These are phyloP conservation scores for Eimeria necatrix DNA, from an alignment of 169 alveolate species.

Conservation along the genomic window DNA sequence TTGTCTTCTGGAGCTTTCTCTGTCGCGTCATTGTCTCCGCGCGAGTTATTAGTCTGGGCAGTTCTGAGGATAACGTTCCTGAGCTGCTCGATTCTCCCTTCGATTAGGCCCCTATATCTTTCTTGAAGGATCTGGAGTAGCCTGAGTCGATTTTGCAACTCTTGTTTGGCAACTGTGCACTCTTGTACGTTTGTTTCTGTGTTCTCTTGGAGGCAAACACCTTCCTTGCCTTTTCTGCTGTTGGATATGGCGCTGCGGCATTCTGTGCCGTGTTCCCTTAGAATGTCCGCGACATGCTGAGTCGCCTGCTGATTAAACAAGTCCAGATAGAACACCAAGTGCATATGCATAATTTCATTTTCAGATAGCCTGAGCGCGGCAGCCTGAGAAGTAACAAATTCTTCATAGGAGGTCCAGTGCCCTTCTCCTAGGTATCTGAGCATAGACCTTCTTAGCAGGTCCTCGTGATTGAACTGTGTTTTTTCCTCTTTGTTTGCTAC, in stretches of 20 bases:
- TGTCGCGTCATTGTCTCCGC: no score
- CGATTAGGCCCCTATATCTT: not conserved
- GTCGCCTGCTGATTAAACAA: not conserved
- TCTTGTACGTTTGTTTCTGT: not conserved
- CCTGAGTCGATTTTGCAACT: not conserved
- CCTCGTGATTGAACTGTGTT: not conserved
- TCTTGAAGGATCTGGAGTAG: not conserved
- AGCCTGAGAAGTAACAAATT: not conserved
- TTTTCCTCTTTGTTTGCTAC: not conserved
- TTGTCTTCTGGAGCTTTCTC: no score
- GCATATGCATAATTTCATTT: not conserved
- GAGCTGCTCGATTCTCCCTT: not conserved
- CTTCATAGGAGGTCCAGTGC: not conserved
- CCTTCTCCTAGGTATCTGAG: conserved; percentile 34
- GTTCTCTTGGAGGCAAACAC: not conserved
- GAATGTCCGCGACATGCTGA: conserved; percentile 2
- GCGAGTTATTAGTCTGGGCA: not conserved
- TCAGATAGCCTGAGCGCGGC: not conserved
- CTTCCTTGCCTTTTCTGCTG: not conserved
- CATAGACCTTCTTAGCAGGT: not conserved
- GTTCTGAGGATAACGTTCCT: not conserved
- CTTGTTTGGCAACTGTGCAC: not conserved
- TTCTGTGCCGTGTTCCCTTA: not conserved
- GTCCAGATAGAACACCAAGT: not conserved
- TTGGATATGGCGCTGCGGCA: not conserved